These are phyloP conservation scores for Cordia subcordata DNA, from an alignment of 257 asterid genomes.

Conservation along the genomic window DNA sequence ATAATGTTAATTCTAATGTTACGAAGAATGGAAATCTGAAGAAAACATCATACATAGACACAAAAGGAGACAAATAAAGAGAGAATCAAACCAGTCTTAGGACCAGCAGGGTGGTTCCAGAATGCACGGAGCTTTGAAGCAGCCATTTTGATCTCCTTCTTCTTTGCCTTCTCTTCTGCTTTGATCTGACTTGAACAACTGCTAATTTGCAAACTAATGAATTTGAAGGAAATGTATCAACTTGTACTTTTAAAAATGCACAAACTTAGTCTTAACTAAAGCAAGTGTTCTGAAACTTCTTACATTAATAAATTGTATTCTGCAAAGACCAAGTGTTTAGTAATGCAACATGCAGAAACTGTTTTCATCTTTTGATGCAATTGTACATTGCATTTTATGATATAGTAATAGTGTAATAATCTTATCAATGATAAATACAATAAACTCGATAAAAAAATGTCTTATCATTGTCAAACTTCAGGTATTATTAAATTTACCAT, in stretches of 20 bases:
- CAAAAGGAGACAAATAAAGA: not conserved
- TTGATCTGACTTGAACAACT: too few relatives aligned
- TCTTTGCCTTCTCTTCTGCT: not conserved
- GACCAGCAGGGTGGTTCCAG: constrained; percentile 23
- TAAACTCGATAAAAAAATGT: too few relatives aligned
- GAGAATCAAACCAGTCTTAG: constrained; percentile 12
- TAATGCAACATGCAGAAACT: not conserved
- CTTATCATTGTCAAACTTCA: too few relatives aligned
- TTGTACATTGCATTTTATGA: too few relatives aligned
- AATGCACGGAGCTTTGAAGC: constrained; percentile 17
- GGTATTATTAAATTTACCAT: too few relatives aligned
- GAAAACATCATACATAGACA: too few relatives aligned
- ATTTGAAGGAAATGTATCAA: not conserved
- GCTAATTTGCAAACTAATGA: too few relatives aligned
- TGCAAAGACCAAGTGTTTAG: not conserved
- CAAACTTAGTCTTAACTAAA: not conserved
- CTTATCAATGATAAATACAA: too few relatives aligned
- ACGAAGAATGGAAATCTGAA: too few relatives aligned
- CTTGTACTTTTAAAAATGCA: not conserved
- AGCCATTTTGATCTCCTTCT: constrained; percentile 9
- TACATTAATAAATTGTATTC: not conserved
- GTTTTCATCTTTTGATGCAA: too few relatives aligned
- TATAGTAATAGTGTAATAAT: too few relatives aligned
- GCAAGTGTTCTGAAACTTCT: not conserved
- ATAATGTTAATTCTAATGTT: too few relatives aligned